Base-by-base conservation (phyloP, 2,329 filamentous ascomycete genomes). In the Pestalotiopsis sp. region DNA sequence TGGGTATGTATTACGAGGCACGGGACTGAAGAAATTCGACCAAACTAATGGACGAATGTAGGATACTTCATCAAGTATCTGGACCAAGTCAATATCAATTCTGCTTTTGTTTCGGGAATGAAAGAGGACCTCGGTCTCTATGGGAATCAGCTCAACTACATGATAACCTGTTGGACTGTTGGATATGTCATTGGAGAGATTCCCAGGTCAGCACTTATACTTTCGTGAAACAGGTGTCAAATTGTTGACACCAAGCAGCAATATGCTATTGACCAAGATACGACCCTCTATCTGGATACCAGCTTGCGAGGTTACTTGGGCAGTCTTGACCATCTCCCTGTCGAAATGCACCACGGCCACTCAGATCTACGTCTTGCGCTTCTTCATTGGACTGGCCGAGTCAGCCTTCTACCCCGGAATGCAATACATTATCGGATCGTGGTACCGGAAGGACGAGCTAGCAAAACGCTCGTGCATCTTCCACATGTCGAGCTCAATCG, bases 101-200 rank as follows among this genome's bases (percentile, higher is more conserved):
- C 78, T 55, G 83, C 84, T 3, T 85, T 82, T 67, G 81, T 84
- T 0, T 82, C 81, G 0, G 84, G 83, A 0, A 84, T 85, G 83
- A 79, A 83, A 60, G 79, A 82, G 66, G 81, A 83, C 65, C 64
- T 82, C 31, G 71, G 71, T 0, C 76, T 84, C 23, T 76, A 80
- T 38, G 81, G 80, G 4, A 84, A 84, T 58, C 72, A 84, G 69
- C 74, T 81, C 49, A 78, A 78, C 55, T 78, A 78, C 31, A 78
- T 78, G 71, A 71, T 71, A 13, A 74, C 73, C 1, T 74, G 72
- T 31, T 77, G 74, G 74, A 76, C 75, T 0, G 72, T 77, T 9
- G 76, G 76, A 3, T 78, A 78, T 69, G 76, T 78, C 1, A 69
- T 78, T 14, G 76, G 76, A 4, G 75, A 77, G 59, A 75, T 78